Evolutionary conservation across 2,329 filamentous ascomycete species (phyloP).

Genomic region (Tolypocladium guangdongense): DNA sequence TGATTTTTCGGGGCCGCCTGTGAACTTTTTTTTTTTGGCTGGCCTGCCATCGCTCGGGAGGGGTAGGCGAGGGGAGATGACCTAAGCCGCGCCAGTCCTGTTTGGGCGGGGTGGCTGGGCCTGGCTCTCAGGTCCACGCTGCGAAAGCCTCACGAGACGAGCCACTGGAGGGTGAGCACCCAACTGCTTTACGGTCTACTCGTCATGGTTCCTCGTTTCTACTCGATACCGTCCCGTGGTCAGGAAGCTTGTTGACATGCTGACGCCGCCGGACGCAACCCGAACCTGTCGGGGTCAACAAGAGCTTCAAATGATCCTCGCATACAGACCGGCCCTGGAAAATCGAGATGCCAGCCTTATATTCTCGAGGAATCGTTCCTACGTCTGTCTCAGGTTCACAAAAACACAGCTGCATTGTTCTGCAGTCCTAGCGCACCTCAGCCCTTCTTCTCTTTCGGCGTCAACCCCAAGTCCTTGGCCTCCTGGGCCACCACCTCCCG

Average conservation of each 20-base stretch:
- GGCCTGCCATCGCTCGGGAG: constrained; percentile 6
- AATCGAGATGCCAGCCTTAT: not conserved
- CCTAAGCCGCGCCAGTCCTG: not conserved
- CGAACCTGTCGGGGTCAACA: not conserved
- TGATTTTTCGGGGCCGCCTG: constrained; percentile 18
- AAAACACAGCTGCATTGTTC: not conserved
- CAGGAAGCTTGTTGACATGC: not conserved
- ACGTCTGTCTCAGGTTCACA: not conserved
- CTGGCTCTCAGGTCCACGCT: not conserved
- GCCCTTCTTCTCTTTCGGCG: constrained; percentile 13
- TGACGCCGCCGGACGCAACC: no score
- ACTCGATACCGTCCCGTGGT: no score
- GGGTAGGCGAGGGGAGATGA: not conserved
- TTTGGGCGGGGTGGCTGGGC: not conserved
- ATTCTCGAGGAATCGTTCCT: not conserved
- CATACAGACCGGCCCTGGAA: no score
- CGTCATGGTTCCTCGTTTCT: no score
- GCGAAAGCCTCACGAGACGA: not conserved
- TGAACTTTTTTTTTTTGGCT: constrained; percentile 20
- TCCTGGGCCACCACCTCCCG: constrained; percentile 24
- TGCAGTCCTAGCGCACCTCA: no score
- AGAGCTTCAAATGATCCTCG: not conserved
- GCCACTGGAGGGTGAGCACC: not conserved
- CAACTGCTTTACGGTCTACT: not conserved
- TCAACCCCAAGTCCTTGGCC: constrained; percentile 25